A percentile compares a stretch with the other conserved stretches of the same genome.
Conservation (phyloP, 805 yeast genomes). For the Grigorovia transvaalensis region DNA sequence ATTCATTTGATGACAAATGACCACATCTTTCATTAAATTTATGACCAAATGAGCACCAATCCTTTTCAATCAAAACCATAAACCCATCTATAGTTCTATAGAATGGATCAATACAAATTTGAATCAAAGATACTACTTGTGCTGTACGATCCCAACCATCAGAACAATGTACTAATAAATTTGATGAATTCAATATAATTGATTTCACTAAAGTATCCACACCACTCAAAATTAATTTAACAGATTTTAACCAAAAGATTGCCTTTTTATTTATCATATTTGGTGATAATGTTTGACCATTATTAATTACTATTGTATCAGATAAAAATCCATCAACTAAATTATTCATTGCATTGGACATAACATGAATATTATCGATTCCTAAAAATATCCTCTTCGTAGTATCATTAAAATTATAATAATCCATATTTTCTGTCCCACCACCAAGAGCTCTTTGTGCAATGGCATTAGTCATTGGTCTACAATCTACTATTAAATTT, state of each 20-base stretch:
- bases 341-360: conserved; percentile 71
- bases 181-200: conserved; percentile 73
- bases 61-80: conserved; percentile 77
- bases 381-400: conserved; percentile 65
- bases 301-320: conserved; percentile 46
- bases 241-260: conserved; percentile 60
- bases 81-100: conserved; percentile 85
- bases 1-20: conserved; percentile 49
- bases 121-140: conserved; percentile 74
- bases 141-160: conserved; percentile 99
- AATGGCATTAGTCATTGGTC: conserved; percentile 90
- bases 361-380: conserved; percentile 90
- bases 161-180: conserved; percentile 83
- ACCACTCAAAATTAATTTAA: conserved; percentile 58
- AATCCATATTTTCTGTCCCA: conserved; percentile 90
- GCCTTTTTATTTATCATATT: conserved; percentile 1
- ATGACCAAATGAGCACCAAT: conserved; percentile 93
- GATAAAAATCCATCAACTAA: conserved; percentile 48
- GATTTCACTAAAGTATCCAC: conserved; percentile 72
- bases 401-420: conserved; percentile 53
- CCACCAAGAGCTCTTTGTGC: conserved; percentile 97
- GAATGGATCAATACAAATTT: conserved; percentile 82
- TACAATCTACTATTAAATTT: conserved; percentile 76
- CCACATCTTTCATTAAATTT: conserved; percentile 77
- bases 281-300: background rate